Evolutionary conservation across 176 grass and related monocot genomes (phyloP), one percentile per base, ranked within the genome.

Genomic region (Oryza longistaminata): DNA sequence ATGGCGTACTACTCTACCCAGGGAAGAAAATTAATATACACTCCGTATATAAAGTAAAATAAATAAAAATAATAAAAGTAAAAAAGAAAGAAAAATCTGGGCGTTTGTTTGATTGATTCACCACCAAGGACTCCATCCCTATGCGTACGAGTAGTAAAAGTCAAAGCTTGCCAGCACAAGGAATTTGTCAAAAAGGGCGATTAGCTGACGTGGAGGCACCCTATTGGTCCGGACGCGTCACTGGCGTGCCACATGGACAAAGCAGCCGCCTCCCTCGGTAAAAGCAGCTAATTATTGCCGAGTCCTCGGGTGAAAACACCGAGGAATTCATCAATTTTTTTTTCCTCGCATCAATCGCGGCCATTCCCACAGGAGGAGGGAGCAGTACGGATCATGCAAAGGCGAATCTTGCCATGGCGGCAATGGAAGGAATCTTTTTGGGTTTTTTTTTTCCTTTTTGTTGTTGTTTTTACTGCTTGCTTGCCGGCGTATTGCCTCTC

Each of bases 161-260:
- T 90, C 84, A 83, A 87, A 83, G 74, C 84, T 74, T 74, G 83
- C 10, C 74, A 68, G 88, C 46, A 13, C 79, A 79, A 83, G 79
- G 88, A 79, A 74, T 29, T 25, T 50, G 89, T 89, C 91, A 88
- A 87, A 31, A 83, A 27, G 5, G 64, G 1, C 0, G 34, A 19
- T 26, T 15, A 5, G 60, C 60, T 78, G 89, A 85, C 90, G 92
- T 80, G 92, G 90, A n/a, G 15, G n/a, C 17, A 3, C 25, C 21
- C 52, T 39, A 94, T 92, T 94, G 92, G 92, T 0, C 12, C 2
- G 4, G 78, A 89, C 90, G 83, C 92, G 90, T 94, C 90, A 94
- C 55, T 16, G 40, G 76, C 39, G 83, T 61, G 83, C 84, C 88
- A 90, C 75, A 11, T 82, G 73, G 83, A 12, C 3, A 74, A 15